Percentiles rank a stretch among this genome's conserved stretches.
phyloP scores from a whole-genome alignment of 164 flowering plant genomes.

The Liriodendron chinense region DNA sequence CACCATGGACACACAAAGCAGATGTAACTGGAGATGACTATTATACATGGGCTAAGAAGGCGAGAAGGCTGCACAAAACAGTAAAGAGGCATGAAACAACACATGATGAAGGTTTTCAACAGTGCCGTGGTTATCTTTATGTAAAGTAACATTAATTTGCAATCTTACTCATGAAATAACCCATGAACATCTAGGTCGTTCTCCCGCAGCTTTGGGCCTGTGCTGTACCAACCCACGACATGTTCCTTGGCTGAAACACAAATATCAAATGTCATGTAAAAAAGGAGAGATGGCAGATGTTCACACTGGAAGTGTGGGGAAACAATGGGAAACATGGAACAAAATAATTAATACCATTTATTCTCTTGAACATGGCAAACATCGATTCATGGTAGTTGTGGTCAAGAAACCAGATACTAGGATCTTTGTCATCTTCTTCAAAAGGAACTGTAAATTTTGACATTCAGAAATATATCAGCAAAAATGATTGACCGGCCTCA shows the following conservation, averaged over 20 bases:
- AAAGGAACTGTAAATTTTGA: slow-evolving; percentile 74
- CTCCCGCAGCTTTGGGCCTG: slow-evolving; percentile 90
- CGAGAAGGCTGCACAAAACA: too few relatives aligned
- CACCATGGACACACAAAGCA: too few relatives aligned
- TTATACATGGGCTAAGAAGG: too few relatives aligned
- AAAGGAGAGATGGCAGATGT: background rate
- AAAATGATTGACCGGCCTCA: too few relatives aligned
- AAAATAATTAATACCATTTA: slow-evolving; percentile 57
- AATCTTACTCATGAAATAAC: slow-evolving; percentile 74
- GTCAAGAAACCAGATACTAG: slow-evolving; percentile 97
- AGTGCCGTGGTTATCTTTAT: too few relatives aligned
- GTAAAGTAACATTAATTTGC: too few relatives aligned
- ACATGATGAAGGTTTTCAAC: too few relatives aligned
- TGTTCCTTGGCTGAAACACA: slow-evolving; percentile 91
- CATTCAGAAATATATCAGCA: background rate
- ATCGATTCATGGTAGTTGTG: slow-evolving; percentile 97
- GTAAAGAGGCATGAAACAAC: too few relatives aligned
- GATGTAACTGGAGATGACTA: too few relatives aligned
- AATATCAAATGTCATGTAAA: background rate
- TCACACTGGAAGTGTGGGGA: background rate
- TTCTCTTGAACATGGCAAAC: slow-evolving; percentile 98
- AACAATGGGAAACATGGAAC: background rate
- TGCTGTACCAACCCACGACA: slow-evolving; percentile 98
- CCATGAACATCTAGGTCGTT: slow-evolving; percentile 85
- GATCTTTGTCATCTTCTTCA: slow-evolving; percentile 94